Conservation (phyloP, 1,284 basidiomycete genomes). For the Spongispora temasekensis region DNA sequence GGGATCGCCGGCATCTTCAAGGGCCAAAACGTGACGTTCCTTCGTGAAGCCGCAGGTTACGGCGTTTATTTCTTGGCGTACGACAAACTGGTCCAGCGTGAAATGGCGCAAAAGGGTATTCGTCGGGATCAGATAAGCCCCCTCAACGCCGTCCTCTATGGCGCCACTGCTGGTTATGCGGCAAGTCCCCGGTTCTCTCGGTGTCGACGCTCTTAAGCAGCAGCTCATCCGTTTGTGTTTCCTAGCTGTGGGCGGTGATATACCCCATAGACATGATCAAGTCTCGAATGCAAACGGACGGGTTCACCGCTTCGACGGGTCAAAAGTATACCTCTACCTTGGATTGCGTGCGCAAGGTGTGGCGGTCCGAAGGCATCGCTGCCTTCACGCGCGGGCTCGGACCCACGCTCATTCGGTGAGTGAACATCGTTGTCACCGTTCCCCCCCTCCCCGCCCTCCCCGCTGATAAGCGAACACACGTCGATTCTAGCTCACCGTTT, state of each 20-base stretch:
- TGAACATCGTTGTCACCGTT: too few relatives aligned
- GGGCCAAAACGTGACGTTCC: constrained; percentile 88
- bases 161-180: constrained; percentile 83
- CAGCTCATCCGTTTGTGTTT: constrained; percentile 5
- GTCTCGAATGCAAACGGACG: constrained; percentile 93
- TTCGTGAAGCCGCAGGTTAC: constrained; percentile 85
- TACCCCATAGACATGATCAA: constrained; percentile 97
- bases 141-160: constrained; percentile 78
- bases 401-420: constrained; percentile 88
- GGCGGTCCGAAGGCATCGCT: constrained; percentile 75
- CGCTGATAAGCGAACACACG: too few relatives aligned
- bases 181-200: too few relatives aligned
- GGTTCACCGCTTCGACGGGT: constrained; percentile 70
- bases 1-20: constrained; percentile 91
- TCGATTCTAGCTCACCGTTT: constrained; percentile 86
- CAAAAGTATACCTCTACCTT: constrained; percentile 82
- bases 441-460: too few relatives aligned
- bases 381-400: constrained; percentile 90
- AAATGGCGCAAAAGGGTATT: constrained; percentile 72
- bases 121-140: constrained; percentile 77
- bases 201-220: too few relatives aligned
- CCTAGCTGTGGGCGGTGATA: constrained; percentile 80
- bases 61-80: constrained; percentile 93
- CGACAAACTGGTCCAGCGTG: constrained; percentile 88
- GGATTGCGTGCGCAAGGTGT: constrained; percentile 83